Conservation (phyloP, 2,329 filamentous ascomycete species). For the Colletotrichum trifolii region DNA sequence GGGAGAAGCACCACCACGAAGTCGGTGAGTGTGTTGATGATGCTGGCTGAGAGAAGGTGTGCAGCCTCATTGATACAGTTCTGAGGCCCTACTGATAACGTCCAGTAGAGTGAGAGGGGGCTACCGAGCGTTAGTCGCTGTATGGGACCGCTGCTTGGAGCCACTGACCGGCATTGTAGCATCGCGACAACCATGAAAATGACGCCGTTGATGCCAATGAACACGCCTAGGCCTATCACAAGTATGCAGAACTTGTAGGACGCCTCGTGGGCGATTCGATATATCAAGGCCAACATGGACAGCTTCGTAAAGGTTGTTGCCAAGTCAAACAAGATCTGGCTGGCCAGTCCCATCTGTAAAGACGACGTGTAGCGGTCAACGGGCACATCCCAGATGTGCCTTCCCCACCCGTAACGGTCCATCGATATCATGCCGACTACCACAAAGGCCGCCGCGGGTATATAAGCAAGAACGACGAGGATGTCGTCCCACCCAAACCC, state of each 20-base stretch:
- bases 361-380: constrained; percentile 37
- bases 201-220: constrained; percentile 46
- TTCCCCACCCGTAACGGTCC: constrained; percentile 43
- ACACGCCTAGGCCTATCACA: constrained; percentile 43
- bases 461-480: constrained; percentile 50
- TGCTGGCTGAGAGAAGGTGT: constrained; percentile 64
- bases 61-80: constrained; percentile 61
- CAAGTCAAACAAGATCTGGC: constrained; percentile 50
- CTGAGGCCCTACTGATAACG: constrained; percentile 43
- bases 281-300: constrained; percentile 53
- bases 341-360: constrained; percentile 46
- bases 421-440: constrained; percentile 44
- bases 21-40: constrained; percentile 70
- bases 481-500: constrained; percentile 51
- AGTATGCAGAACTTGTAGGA: constrained; percentile 44
- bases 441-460: constrained; percentile 48
- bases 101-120: constrained; percentile 53
- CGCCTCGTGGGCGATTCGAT: constrained; percentile 48
- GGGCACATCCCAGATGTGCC: constrained; percentile 49
- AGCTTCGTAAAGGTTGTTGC: constrained; percentile 53
- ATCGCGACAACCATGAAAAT: constrained; percentile 50
- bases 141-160: neutral
- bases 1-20: constrained; percentile 65
- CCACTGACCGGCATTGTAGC: constrained; percentile 53
- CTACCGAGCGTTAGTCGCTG: constrained; percentile 42